These are phyloP conservation scores for Aspergillus glaucus DNA, from an alignment of 2,329 filamentous ascomycete genomes.

Conservation along the genomic window DNA sequence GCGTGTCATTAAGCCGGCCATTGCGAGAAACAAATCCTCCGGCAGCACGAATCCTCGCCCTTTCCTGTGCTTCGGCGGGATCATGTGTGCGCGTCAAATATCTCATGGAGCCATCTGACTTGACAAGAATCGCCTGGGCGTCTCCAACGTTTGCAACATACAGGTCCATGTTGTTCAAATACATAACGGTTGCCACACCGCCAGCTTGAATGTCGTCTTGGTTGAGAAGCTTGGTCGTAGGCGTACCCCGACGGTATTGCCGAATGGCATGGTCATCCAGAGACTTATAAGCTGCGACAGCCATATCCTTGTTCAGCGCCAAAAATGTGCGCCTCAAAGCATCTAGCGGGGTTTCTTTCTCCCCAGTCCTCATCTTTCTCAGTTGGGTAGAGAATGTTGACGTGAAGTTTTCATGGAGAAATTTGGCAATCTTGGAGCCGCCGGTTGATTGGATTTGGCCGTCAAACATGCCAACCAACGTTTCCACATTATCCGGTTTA, in stretches of 20 bases:
- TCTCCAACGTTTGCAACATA: conserved; percentile 95
- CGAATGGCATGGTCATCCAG: conserved; percentile 64
- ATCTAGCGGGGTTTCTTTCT: conserved; percentile 70
- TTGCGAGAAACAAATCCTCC: conserved; percentile 94
- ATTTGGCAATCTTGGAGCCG: conserved; percentile 94
- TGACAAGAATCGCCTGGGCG: conserved; percentile 89
- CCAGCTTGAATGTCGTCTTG: conserved; percentile 87
- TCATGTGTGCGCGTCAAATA: conserved; percentile 89
- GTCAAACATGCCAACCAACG: conserved; percentile 90
- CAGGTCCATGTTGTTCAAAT: conserved; percentile 81
- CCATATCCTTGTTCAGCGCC: conserved; percentile 86
- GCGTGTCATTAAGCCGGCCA: conserved; percentile 83
- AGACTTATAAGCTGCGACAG: conserved; percentile 73
- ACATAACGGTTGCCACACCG: conserved; percentile 85
- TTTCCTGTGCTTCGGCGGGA: conserved; percentile 76
- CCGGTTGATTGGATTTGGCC: conserved; percentile 82
- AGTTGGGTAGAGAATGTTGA: conserved; percentile 77
- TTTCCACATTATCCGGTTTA: conserved; percentile 82
- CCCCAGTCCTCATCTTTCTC: conserved; percentile 60
- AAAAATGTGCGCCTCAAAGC: conserved; percentile 83
- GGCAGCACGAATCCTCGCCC: conserved; percentile 84
- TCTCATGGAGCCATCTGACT: conserved; percentile 75
- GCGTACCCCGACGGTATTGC: conserved; percentile 60
- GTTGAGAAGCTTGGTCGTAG: conserved; percentile 68
- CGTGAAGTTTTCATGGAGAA: conserved; percentile 91